Base-by-base conservation (phyloP, 2,329 filamentous ascomycete genomes). In the Claviceps paspali region DNA sequence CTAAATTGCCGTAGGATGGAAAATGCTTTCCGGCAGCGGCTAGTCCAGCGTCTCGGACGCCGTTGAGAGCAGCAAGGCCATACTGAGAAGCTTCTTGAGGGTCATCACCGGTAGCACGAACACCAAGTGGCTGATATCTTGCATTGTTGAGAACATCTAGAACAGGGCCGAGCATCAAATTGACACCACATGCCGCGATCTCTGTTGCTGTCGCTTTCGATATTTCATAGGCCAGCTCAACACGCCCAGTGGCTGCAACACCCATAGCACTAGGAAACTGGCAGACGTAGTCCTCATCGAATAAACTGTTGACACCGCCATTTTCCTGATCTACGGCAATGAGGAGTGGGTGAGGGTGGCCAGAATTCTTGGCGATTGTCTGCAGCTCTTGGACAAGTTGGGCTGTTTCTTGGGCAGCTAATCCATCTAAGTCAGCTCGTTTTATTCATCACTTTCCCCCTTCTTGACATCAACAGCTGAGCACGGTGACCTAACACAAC, bases 241-340 rank as follows among this genome's bases (percentile, higher is more conserved):
- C 79, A 9, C 80, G 87, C 18, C 87, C 85, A 4, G 87, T 86
- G 17, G 91, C 91, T n/a, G 88, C 86, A 42, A 95, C 71, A 10
- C 87, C 88, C 88, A 98, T 96, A 44, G 88, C 83, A 52, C 87
- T 94, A 7, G 91, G 91, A 48, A 94, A 98, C 55, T 96, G 91
- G 46, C 85, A 86, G 47, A 96, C 88, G 54, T 87, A 91, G 51
- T 91, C 84, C 49, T 94, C 86, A 55, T 96, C 88, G 52, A 92
- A 95, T 2, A 96, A 70, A 60, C 85, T 94, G 63, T 95, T 96
- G 56, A 95, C 88, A 3, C 88, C 87, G 45, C 91, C 91, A 74
- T 98, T 96, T 57, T 98, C 91, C 55, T 98, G 91, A 53, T 96
- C 91, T 27, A 96, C 65, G 28, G 82, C 87, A 49, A 98, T 95